These are phyloP conservation scores for Leishmania martiniquensis DNA, from an alignment of 208 protist genomes.

Conservation along the genomic window DNA sequence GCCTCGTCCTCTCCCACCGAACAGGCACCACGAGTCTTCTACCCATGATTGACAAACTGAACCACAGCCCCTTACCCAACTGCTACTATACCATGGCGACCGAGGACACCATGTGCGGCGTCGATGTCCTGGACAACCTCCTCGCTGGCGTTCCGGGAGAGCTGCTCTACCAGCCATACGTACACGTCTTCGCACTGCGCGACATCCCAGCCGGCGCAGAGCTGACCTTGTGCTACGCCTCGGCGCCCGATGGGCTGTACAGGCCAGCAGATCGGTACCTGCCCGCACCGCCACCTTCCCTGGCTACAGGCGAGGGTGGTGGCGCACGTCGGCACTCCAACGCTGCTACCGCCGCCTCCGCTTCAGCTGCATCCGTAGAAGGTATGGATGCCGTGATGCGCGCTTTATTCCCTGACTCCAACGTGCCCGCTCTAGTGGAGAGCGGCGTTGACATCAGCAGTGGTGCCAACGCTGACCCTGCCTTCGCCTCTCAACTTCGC, in stretches of 20 bases:
- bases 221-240: slow-evolving; percentile 79
- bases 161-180: slow-evolving; percentile 74
- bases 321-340: background rate
- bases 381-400: slow-evolving; percentile 9
- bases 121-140: slow-evolving; percentile 88
- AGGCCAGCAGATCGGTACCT: slow-evolving; percentile 8
- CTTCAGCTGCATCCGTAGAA: background rate
- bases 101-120: slow-evolving; percentile 58
- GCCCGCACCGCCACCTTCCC: slow-evolving; percentile 6
- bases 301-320: background rate
- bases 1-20: slow-evolving; percentile 74
- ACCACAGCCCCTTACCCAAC: slow-evolving; percentile 81
- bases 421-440: background rate
- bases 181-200: slow-evolving; percentile 78
- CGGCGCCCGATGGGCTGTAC: slow-evolving; percentile 40
- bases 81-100: slow-evolving; percentile 84
- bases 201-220: slow-evolving; percentile 70
- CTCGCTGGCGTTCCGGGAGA: slow-evolving; percentile 74
- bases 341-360: no score
- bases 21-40: slow-evolving; percentile 61
- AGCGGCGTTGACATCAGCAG: slow-evolving; percentile 3
- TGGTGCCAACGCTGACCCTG: background rate
- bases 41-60: slow-evolving; percentile 85
- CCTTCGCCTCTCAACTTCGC: slow-evolving; percentile 7
- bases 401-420: background rate